These are phyloP conservation scores for Solanum okadae DNA, from an alignment of 257 asterid species.

Conservation along the genomic window DNA sequence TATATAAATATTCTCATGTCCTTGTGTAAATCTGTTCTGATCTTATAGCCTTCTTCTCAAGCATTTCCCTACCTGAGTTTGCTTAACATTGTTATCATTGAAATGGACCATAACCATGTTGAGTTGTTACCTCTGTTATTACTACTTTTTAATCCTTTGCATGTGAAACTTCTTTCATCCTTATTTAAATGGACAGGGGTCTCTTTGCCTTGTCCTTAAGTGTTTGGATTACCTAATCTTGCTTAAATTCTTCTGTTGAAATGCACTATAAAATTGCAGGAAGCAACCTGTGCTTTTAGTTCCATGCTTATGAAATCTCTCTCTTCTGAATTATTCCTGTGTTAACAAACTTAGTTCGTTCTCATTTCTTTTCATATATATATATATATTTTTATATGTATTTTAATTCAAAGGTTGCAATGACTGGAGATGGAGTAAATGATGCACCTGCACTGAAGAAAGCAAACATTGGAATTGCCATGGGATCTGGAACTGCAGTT, in stretches of 20 bases:
- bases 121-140: neutral
- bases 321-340: neutral
- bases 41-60: neutral
- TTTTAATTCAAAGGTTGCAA: conserved; percentile 68
- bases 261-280: neutral
- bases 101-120: neutral
- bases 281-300: neutral
- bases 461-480: conserved; percentile 97
- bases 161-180: neutral
- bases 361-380: neutral
- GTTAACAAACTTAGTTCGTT: neutral
- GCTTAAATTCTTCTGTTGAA: neutral
- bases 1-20: neutral
- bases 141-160: neutral
- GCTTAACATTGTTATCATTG: neutral
- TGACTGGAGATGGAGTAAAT: conserved; percentile 99
- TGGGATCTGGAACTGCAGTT: conserved; percentile 99
- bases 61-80: neutral
- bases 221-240: neutral
- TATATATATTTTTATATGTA: neutral
- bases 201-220: neutral
- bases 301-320: neutral
- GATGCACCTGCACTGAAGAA: conserved; percentile 99
- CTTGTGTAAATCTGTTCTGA: neutral
- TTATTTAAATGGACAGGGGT: neutral